phyloP scores from a whole-genome alignment of 768 basidiomycete genomes.

The Pisolithus orientalis region DNA sequence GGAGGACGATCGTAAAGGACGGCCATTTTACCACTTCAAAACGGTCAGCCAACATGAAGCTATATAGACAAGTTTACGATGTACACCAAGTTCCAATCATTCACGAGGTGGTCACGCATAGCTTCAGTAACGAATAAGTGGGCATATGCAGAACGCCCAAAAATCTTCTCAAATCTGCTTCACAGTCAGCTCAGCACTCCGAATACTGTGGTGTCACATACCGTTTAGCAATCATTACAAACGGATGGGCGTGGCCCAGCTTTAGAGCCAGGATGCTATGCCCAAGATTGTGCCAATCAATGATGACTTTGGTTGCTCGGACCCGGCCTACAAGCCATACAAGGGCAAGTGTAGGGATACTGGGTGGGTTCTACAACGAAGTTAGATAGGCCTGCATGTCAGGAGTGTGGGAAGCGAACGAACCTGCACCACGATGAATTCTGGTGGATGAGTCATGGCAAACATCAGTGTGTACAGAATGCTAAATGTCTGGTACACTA shows the following conservation, averaged over 20 bases:
- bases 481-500: conserved; percentile 58
- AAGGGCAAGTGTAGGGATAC: conserved; percentile 86
- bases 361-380: conserved; percentile 79
- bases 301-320: conserved; percentile 79
- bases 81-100: conserved; percentile 75
- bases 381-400: background rate
- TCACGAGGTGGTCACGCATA: conserved; percentile 66
- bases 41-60: background rate
- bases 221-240: conserved; percentile 75
- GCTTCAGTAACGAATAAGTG: conserved; percentile 92
- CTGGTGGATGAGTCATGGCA: conserved; percentile 58
- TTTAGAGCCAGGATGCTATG: conserved; percentile 87
- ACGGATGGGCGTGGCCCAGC: conserved; percentile 57
- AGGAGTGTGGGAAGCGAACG: conserved; percentile 15
- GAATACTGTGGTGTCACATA: conserved; percentile 24
- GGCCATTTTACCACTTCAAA: conserved; percentile 62
- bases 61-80: background rate
- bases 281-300: conserved; percentile 99
- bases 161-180: conserved; percentile 74
- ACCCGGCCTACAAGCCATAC: conserved; percentile 68
- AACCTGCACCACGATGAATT: conserved; percentile 89
- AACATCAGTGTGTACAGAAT: conserved; percentile 60
- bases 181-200: conserved; percentile 4
- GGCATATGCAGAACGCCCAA: conserved; percentile 76
- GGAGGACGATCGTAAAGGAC: conserved; percentile 92